These are phyloP conservation scores for Ichthyophthirius multifiliis DNA, from an alignment of 169 alveolate genomes.

Conservation along the genomic window DNA sequence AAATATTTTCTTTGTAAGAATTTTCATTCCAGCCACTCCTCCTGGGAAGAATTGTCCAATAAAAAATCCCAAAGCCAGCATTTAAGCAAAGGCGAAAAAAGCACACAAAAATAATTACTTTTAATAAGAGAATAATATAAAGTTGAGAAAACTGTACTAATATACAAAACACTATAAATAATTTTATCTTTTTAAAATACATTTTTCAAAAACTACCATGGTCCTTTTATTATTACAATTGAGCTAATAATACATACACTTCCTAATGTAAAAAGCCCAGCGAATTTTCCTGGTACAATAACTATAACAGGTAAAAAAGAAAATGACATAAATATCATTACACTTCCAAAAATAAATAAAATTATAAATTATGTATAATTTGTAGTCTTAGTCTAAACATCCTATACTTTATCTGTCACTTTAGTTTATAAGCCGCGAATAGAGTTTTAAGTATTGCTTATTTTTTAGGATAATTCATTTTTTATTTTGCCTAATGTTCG, in stretches of 20 bases:
- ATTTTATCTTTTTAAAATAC: constrained; percentile 16
- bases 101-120: constrained; percentile 8
- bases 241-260: background rate
- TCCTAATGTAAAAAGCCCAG: constrained; percentile 24
- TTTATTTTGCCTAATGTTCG: no score
- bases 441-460: no score
- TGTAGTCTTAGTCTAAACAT: no score
- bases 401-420: no score
- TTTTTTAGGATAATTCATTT: no score
- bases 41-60: constrained; percentile 34
- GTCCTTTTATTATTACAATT: constrained; percentile 15
- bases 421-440: no score
- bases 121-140: constrained; percentile 4
- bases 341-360: constrained; percentile 15
- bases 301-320: constrained; percentile 27
- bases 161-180: background rate
- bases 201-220: constrained; percentile 8
- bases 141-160: constrained; percentile 6
- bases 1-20: constrained; percentile 25
- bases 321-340: constrained; percentile 6
- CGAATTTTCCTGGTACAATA: constrained; percentile 27
- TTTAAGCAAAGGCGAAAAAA: constrained; percentile 13
- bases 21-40: constrained; percentile 35
- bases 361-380: no score
- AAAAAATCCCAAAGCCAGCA: constrained; percentile 24